phyloP scores from a whole-genome alignment of 331 rosid species.

The Cydonia oblonga region DNA sequence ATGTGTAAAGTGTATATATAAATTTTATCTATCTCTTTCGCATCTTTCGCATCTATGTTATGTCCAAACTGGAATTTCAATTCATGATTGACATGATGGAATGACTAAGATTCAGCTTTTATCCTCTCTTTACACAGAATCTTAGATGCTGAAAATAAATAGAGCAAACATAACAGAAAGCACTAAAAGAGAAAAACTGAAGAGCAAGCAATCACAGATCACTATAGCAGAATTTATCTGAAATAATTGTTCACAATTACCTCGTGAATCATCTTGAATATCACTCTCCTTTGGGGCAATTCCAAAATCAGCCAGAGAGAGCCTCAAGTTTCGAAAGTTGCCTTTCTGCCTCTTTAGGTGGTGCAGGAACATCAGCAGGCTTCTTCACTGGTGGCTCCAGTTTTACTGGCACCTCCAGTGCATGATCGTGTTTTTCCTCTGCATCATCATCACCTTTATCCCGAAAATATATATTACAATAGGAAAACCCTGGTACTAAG shows the following conservation, averaged over 20 bases:
- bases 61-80: neutral
- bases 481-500: conserved; percentile 20
- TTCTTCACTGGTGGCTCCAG: conserved; percentile 45
- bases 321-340: conserved; percentile 92
- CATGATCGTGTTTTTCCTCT: conserved; percentile 78
- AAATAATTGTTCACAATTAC: conserved; percentile 23
- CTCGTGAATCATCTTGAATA: conserved; percentile 56
- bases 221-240: neutral
- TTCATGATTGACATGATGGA: neutral
- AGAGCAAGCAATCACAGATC: neutral
- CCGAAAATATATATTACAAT: conserved; percentile 29
- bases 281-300: conserved; percentile 46
- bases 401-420: conserved; percentile 34
- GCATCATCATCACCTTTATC: conserved; percentile 71
- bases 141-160: neutral
- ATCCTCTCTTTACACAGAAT: neutral
- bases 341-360: conserved; percentile 68
- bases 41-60: neutral
- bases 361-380: conserved; percentile 38
- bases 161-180: neutral
- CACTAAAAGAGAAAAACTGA: neutral
- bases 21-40: neutral
- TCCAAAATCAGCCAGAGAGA: conserved; percentile 76
- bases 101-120: neutral
- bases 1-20: neutral